phyloP scores from a whole-genome alignment of 164 flowering plant genomes.

The Vitis amurensis region DNA sequence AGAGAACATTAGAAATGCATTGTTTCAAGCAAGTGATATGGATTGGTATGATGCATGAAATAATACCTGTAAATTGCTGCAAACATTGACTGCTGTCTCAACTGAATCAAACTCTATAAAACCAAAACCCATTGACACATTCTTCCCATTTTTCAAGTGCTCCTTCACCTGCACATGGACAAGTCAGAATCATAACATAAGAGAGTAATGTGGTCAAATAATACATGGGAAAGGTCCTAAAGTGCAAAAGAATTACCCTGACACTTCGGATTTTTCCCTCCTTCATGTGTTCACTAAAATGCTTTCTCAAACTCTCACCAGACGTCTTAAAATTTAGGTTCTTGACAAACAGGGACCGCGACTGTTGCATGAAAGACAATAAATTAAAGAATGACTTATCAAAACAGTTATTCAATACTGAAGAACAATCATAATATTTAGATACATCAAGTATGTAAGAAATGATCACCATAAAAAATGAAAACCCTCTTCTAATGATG shows the following conservation, averaged over 20 bases:
- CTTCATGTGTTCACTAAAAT: conserved; percentile 63
- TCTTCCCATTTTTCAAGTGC: conserved; percentile 86
- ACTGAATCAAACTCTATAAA: conserved; percentile 88
- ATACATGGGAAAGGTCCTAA: neutral
- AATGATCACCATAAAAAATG: no score
- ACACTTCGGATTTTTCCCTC: conserved; percentile 68
- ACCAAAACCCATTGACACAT: conserved; percentile 90
- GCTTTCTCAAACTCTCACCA: conserved; percentile 70
- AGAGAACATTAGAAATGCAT: conserved; percentile 2
- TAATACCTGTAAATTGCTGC: conserved; percentile 83
- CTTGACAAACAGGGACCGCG: conserved; percentile 83
- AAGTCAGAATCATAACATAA: conserved; percentile 9
- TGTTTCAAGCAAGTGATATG: neutral
- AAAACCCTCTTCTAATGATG: no score
- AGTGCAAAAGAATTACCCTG: conserved; percentile 50
- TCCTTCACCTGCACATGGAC: conserved; percentile 60
- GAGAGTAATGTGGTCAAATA: conserved; percentile 5
- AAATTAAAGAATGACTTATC: neutral
- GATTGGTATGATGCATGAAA: neutral
- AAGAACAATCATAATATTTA: neutral
- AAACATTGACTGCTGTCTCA: conserved; percentile 70
- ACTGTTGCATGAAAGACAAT: conserved; percentile 45
- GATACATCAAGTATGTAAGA: neutral
- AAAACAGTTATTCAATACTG: neutral
- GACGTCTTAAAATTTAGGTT: conserved; percentile 86